Evolutionary conservation across 441 rosid genomes (phyloP).

Genomic region (Euphorbia schlechtendalii): DNA sequence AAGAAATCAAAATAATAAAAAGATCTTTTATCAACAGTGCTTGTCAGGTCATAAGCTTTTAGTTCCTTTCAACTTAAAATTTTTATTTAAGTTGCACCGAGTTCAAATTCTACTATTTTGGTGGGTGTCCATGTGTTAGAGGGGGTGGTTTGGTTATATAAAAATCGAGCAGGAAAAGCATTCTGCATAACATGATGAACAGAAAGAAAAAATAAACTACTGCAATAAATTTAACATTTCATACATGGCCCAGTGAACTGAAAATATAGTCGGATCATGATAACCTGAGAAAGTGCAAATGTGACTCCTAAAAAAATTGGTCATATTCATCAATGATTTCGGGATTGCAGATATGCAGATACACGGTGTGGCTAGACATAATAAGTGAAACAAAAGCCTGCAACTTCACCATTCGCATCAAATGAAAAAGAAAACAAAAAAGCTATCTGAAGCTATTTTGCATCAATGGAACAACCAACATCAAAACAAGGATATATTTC

Average conservation of each 20-base stretch:
- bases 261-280: slow-evolving; percentile 88
- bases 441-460: slow-evolving; percentile 2
- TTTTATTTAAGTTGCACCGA: background rate
- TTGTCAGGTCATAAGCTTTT: background rate
- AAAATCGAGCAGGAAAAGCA: background rate
- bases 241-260: slow-evolving; percentile 97
- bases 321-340: slow-evolving; percentile 15
- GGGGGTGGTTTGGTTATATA: background rate
- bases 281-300: slow-evolving; percentile 79
- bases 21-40: background rate
- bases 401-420: slow-evolving; percentile 1
- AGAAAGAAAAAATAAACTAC: slow-evolving; percentile 3
- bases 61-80: background rate
- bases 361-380: background rate
- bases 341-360: background rate
- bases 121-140: background rate
- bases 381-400: background rate
- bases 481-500: background rate
- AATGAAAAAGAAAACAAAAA: background rate
- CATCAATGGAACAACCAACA: background rate
- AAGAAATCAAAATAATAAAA: background rate
- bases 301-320: slow-evolving; percentile 73
- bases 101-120: background rate
- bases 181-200: slow-evolving; percentile 3
- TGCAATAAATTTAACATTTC: slow-evolving; percentile 8